Evolutionary conservation across 2,329 filamentous ascomycete genomes (phyloP), one percentile per base, ranked within the genome.

Genomic region (Colletotrichum sidae): DNA sequence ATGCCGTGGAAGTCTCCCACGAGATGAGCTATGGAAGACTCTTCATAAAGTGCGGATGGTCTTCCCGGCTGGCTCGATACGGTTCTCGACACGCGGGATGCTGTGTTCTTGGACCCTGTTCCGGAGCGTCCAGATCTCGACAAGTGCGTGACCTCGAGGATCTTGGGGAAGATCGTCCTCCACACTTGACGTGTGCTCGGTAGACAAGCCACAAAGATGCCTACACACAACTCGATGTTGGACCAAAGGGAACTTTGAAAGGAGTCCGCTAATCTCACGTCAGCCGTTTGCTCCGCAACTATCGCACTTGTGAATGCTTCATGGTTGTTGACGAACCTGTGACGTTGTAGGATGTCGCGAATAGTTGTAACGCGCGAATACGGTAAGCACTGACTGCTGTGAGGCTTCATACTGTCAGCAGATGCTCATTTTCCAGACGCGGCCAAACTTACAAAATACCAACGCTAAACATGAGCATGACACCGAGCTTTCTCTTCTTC

Each of bases 401-500:
- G 52, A 66, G 63, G 13, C 63, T 65, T 10, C 0, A 8, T 17
- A 41, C 13, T 41, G 13, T 9, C 15, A 46, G n/a, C 17, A 46
- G 25, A 11, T 5, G 44, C 9, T 7, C 42, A 4, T 17, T 17
- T 4, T n/a, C n/a, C 10, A 17, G n/a, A 15, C 9, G 8, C 2
- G 44, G 11, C 15, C 35, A 6, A 41, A 70, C 65, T 65, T 17
- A 67, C 65, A 59, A 67, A 38, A 55, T 38, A 8, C 66, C 78
- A 12, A 80, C 72, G 8, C 72, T 70, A 59, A 81, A 79, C 76
- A 81, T 79, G 41, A 79, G 59, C 34, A 72, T 67, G 4, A 80
- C 72, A 37, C 75, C 72, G 3, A 76, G 17, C 67, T 78, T 81
- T 69, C 77, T 78, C 69, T 75, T 75, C 53, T 69, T 71, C 42